Base-by-base conservation (phyloP, 768 basidiomycete genomes). In the Pleurotus djamor region DNA sequence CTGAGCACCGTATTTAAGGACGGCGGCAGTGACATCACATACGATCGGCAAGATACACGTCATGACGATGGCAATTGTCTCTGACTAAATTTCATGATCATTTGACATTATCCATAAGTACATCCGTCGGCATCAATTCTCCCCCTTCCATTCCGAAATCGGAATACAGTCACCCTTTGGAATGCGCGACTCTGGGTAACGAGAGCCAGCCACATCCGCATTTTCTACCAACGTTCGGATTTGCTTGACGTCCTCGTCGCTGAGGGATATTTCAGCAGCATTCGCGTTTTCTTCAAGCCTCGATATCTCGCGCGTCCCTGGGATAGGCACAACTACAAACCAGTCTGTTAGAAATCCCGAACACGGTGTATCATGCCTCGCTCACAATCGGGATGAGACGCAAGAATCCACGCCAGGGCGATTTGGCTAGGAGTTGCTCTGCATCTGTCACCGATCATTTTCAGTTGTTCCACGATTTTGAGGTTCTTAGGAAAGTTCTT, bases 401-500 rank as follows among this genome's bases (percentile, higher is more conserved):
- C 65, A 5, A 66, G 48, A 56, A 68, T 67, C 67, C 65, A 68
- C 36, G 65, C 68, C 0, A 68, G 54, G 6, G 63, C 48, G 34
- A 67, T 60, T 28, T 67, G 76, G 3, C 71, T 72, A 1, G 73
- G 63, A 14, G 76, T 74, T 12, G 70, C 72, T 21, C 61, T 33
- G 61, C 74, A 60, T 45, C 64, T 67, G 35, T 64, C 60, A 7
- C 69, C 74, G 34, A 77, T 69, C 16, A 51, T 33, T 58, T 68
- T 68, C n/a, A 77, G 59, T 35, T 67, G 65, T 4, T 78, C 73
- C 6, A 63, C 72, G 8, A 80, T 50, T 34, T 71, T 71, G 41
- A 79, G 66, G 56, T 81, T 74, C 55, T 72, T 77, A 0, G 75
- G 74, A 64, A 82, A 81, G 64, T 79, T 81, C 60, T 76, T 76